Conservation (phyloP, 176 grass and related monocot genomes). For the sorghum (Sorghum bicolor) region Sorghum_bicolor_NCBIv3 NC_012875.2:57528001-57528500, state of each 20-base stretch:
- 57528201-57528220: neutral
- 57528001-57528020: neutral
- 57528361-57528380: neutral
- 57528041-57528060: neutral
- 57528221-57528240: neutral
- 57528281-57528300: neutral
- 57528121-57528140: neutral
- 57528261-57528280: neutral
- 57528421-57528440: neutral
- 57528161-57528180: neutral
- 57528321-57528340: neutral
- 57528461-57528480: neutral
- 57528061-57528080: neutral
- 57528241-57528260: neutral
- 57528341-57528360: neutral
- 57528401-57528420: neutral
- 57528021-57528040: neutral
- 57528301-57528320: neutral
- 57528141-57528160: neutral
- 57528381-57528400: neutral
- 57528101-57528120: neutral
- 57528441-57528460: neutral
- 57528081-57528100: neutral
- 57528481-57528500: neutral
- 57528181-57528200: neutral